A percentile compares a stretch with the other conserved stretches of the same genome.
phyloP scores from a whole-genome alignment of 2,329 filamentous ascomycete genomes.

The Hymenoscyphus infarciens region DNA sequence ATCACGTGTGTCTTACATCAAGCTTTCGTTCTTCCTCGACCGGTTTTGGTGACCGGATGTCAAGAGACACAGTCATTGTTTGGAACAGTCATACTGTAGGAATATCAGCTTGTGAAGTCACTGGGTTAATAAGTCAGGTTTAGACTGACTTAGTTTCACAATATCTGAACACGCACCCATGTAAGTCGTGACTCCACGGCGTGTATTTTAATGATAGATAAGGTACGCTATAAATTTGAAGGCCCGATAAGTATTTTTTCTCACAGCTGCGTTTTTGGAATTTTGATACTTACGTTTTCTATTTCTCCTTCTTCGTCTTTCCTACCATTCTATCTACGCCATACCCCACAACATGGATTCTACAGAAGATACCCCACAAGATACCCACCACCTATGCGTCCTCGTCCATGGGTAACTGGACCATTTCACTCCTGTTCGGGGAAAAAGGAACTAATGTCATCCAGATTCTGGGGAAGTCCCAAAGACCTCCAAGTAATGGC shows the following conservation, averaged over 20 bases:
- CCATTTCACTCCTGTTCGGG: not conserved
- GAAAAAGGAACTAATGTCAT: not conserved
- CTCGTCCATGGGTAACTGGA: conserved; percentile 61
- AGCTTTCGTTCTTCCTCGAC: not conserved
- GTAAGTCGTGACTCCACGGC: not conserved
- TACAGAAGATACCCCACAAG: conserved; percentile 45
- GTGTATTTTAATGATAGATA: not conserved
- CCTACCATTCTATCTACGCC: not conserved
- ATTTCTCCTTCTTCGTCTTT: not conserved
- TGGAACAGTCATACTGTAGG: not conserved
- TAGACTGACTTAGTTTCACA: no score
- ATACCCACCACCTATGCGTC: conserved; percentile 70
- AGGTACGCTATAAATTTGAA: not conserved
- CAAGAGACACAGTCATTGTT: not conserved
- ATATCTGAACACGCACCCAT: not conserved
- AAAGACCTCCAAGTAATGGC: conserved; percentile 67
- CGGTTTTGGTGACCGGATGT: not conserved
- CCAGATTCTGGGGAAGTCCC: conserved; percentile 75
- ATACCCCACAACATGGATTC: conserved; percentile 38
- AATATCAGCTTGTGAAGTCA: not conserved
- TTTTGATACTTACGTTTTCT: not conserved
- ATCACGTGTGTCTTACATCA: conserved; percentile 1
- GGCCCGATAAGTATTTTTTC: not conserved
- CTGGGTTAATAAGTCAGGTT: not conserved
- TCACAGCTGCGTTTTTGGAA: not conserved